Percentiles rank a stretch among this genome's conserved stretches.
Evolutionary conservation across 345 rosid species (phyloP).

Genomic region (Mallotus nudiflorus): DNA sequence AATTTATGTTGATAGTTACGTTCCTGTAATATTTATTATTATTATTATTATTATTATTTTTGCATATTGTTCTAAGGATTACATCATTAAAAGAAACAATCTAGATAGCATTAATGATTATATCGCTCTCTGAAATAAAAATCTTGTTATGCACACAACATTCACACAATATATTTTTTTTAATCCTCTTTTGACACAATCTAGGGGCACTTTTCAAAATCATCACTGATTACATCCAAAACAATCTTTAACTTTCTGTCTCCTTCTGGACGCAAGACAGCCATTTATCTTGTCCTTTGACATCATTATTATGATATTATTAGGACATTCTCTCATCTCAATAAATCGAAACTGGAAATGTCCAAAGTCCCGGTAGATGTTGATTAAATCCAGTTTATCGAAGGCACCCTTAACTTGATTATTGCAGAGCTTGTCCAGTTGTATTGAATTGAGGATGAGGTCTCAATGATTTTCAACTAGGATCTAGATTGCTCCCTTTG

Average conservation of each 20-base stretch:
- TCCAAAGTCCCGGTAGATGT: background rate
- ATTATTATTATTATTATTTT: too few relatives aligned
- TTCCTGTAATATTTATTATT: too few relatives aligned
- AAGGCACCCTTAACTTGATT: background rate
- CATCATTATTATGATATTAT: background rate
- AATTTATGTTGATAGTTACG: too few relatives aligned
- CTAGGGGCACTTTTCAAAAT: background rate
- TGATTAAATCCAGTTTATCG: background rate
- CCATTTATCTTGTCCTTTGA: background rate
- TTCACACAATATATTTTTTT: background rate
- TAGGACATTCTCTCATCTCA: background rate
- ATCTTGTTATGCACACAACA: background rate
- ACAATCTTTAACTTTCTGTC: background rate
- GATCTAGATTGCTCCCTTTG: constrained; percentile 11
- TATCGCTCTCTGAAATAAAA: background rate
- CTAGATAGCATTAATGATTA: too few relatives aligned
- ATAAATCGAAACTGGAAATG: background rate
- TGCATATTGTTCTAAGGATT: too few relatives aligned
- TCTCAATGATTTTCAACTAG: background rate
- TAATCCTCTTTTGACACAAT: background rate
- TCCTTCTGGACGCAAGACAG: background rate
- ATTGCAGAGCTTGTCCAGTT: background rate
- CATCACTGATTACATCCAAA: background rate
- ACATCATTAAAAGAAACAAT: too few relatives aligned
- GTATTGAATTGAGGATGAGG: background rate